These are phyloP conservation scores for Heliocybe sulcata DNA, from an alignment of 1,284 basidiomycete species.

Conservation along the genomic window DNA sequence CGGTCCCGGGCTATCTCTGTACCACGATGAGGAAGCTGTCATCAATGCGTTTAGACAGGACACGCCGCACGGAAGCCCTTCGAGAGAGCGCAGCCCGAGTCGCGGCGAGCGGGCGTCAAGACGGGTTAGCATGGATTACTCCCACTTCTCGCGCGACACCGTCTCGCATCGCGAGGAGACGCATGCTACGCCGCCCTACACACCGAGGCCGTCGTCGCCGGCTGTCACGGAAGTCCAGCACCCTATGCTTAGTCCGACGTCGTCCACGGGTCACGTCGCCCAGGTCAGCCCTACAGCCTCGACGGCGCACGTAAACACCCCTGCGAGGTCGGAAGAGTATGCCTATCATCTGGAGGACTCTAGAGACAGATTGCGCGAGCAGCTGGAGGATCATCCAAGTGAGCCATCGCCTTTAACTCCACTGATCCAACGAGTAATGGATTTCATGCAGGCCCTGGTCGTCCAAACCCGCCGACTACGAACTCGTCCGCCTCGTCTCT, in stretches of 20 bases:
- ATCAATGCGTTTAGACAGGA: neutral
- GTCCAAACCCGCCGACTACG: slow-evolving; percentile 9
- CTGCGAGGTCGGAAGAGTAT: neutral
- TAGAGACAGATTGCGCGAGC: neutral
- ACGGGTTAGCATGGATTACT: slow-evolving; percentile 26
- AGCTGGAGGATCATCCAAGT: neutral
- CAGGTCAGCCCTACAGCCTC: neutral
- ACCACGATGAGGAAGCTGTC: slow-evolving; percentile 23
- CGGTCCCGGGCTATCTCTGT: slow-evolving; percentile 57
- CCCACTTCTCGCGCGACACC: slow-evolving; percentile 21
- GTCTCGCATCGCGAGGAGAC: slow-evolving; percentile 19
- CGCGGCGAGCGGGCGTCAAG: slow-evolving; percentile 6
- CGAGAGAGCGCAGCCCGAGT: neutral
- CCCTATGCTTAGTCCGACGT: neutral
- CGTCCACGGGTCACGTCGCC: neutral
- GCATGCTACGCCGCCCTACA: slow-evolving; percentile 23
- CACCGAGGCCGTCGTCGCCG: slow-evolving; percentile 9
- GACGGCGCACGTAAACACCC: neutral
- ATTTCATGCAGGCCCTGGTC: neutral
- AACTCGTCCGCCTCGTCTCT: slow-evolving; percentile 17
- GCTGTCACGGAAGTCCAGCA: neutral
- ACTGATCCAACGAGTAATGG: neutral
- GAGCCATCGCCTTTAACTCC: neutral
- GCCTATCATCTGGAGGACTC: neutral
- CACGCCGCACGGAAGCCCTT: neutral